Evolutionary conservation across 2,329 filamentous ascomycete species (phyloP), one percentile per base, ranked within the genome.

Genomic region (Diaporthe sp.): DNA sequence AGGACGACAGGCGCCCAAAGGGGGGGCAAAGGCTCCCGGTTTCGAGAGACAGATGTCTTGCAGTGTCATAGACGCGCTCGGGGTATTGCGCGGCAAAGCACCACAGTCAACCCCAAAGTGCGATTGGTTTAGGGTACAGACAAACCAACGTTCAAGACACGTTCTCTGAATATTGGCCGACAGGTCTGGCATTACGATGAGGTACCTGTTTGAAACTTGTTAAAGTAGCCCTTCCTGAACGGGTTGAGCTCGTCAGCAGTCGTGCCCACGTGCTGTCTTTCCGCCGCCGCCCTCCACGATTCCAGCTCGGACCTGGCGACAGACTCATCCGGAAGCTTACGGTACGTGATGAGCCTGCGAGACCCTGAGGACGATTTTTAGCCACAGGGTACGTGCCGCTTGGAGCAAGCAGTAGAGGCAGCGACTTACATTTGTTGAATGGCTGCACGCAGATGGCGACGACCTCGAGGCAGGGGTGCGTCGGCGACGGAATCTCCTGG

Each of bases 331-430:
- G 90, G 88, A 28, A 94, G 86, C 71, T 95, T 90, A 60, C 92
- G 89, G 83, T 98, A 98, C 0, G 95, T 98, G 71, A 98, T 93
- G 49, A 99, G 87, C 78, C 95, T 90, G 76, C 97, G 91, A 28
- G 95, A 97, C 97, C 65, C 96, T 94, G n/a, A 74, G 67, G n/a
- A 34, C 17, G 47, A 61, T 9, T 17, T 25, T 68, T 15, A 68
- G 65, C 65, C 13, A 13, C 22, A 28, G 6, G 13, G 20, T 25
- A 53, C n/a, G 22, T 37, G 47, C 44, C 25, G 47, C n/a, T 53
- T 17, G 15, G 65, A 28, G n/a, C 8, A 25, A 28, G 4, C 31
- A 39, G n/a, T 37, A 49, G 22, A 53, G 22, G 47, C 13, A 28
- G 34, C 47, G 20, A 68, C 65, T 53, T n/a, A 68, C 95, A 99